phyloP scores from a whole-genome alignment of 345 rosid species.

The Psidium guajava region DNA sequence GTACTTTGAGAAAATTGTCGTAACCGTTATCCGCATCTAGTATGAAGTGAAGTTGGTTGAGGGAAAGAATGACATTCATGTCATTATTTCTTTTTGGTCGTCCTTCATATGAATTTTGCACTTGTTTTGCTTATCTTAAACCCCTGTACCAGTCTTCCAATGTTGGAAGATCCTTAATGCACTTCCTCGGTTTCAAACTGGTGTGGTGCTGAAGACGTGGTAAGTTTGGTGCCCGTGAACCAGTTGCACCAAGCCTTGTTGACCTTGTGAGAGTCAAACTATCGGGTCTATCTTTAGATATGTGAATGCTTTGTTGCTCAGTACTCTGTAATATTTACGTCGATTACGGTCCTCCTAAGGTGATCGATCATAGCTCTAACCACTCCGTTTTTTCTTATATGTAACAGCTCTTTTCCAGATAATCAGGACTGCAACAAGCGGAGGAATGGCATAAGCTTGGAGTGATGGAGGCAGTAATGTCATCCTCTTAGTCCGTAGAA shows the following conservation, averaged over 20 bases:
- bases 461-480: not conserved
- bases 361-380: not conserved
- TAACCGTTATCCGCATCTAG: not conserved
- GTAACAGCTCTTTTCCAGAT: slow-evolving; percentile 90
- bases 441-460: slow-evolving; percentile 42
- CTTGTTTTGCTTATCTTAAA: not conserved
- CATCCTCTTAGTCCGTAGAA: not conserved
- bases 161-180: not conserved
- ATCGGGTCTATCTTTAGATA: not conserved
- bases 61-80: not conserved
- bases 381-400: not conserved
- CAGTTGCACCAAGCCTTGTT: not conserved
- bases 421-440: slow-evolving; percentile 76
- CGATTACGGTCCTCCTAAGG: not conserved
- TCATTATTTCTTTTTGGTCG: not conserved
- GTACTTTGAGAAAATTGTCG: not conserved
- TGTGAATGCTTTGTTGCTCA: not conserved
- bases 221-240: not conserved
- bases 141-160: not conserved
- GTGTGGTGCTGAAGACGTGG: not conserved
- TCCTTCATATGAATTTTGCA: not conserved
- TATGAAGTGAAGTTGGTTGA: not conserved
- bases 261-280: not conserved
- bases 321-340: not conserved
- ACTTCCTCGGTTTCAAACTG: not conserved